Evolutionary conservation across 225 moss, liverwort and hornwort genomes (phyloP), one percentile per base, ranked within the genome.

Genomic region (Anthoceros angustus): DNA sequence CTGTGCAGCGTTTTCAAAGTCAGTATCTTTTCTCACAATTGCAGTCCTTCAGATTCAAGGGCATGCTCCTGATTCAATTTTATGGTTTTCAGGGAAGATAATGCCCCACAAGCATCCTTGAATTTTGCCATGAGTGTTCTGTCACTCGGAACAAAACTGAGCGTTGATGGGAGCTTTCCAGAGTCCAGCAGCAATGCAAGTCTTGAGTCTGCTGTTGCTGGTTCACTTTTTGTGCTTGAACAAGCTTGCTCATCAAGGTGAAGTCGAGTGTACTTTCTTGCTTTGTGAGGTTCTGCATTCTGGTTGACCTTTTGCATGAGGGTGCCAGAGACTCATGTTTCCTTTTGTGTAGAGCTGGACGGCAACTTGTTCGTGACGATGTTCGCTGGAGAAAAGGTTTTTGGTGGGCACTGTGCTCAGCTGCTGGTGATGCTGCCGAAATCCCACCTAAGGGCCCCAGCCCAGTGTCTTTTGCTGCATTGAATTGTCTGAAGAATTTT

Each of bases 401-500:
- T 62, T 89, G 92, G 77, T 98, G 92, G 92, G 91, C 87, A 65
- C 79, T 98, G 7, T 92, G 87, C 76, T 76, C 77, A 25, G 95
- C 92, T 72, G 88, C 95, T 69, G 87, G 86, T 45, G 95, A 92
- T 84, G 91, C 92, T 63, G 79, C 92, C 41, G 89, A 88, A 40
- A 77, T 71, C 69, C 92, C 95, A 15, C 85, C 87, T 61, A 80
- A 88, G 72, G 95, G 95, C 75, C 89, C 95, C 55, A 86, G 91
- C 42, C 95, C 92, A 43, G 79, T 83, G 49, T 88, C 95, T 23
- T 98, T 98, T 74, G 88, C 95, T 68, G 87, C 87, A 41, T 76
- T 98, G 69, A 86, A 83, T 80, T 98, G 87, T 80, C 76, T 98
- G 72, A 98, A 98, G 74, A 82, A 98, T 63, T 98, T 89, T 72